These are phyloP conservation scores for Henckelia pumila DNA, from an alignment of 257 asterid genomes.

Conservation along the genomic window DNA sequence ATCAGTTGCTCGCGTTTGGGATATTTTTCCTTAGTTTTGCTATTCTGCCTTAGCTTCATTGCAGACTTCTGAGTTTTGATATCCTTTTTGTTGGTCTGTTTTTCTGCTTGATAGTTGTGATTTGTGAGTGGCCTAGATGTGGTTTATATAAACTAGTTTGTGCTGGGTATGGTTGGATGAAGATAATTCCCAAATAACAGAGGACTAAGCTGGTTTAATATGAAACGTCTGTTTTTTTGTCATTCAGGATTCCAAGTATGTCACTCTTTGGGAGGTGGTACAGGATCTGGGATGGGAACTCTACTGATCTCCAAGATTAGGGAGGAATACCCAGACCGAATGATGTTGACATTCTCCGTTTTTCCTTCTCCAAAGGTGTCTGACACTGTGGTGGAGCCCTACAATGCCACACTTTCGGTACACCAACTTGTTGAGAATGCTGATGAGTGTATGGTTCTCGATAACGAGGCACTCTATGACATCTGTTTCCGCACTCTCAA, in stretches of 20 bases:
- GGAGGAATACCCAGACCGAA: slow-evolving; percentile 52
- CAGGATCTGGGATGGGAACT: slow-evolving; percentile 57
- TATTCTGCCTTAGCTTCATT: background rate
- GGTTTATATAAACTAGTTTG: background rate
- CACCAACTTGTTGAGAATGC: slow-evolving; percentile 58
- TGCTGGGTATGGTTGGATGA: background rate
- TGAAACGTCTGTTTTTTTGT: slow-evolving; percentile 7
- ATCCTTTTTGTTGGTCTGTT: background rate
- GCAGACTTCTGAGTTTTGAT: background rate
- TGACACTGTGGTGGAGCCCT: slow-evolving; percentile 52
- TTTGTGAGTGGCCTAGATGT: background rate
- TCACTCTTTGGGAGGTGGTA: slow-evolving; percentile 57
- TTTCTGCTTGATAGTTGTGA: background rate
- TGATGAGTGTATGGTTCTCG: slow-evolving; percentile 56
- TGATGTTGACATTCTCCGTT: slow-evolving; percentile 53
- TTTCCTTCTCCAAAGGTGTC: slow-evolving; percentile 56
- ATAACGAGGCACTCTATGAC: slow-evolving; percentile 51
- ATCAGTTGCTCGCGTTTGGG: background rate
- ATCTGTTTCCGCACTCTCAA: slow-evolving; percentile 54
- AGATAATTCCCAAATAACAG: background rate
- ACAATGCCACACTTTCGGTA: slow-evolving; percentile 50
- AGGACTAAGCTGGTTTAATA: background rate
- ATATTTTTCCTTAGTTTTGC: background rate
- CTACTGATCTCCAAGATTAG: slow-evolving; percentile 50
- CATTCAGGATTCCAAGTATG: slow-evolving; percentile 51